Evolutionary conservation across 225 moss, liverwort and hornwort genomes (phyloP), one percentile per base, ranked within the genome.

Genomic region (Polytrichum formosum): DNA sequence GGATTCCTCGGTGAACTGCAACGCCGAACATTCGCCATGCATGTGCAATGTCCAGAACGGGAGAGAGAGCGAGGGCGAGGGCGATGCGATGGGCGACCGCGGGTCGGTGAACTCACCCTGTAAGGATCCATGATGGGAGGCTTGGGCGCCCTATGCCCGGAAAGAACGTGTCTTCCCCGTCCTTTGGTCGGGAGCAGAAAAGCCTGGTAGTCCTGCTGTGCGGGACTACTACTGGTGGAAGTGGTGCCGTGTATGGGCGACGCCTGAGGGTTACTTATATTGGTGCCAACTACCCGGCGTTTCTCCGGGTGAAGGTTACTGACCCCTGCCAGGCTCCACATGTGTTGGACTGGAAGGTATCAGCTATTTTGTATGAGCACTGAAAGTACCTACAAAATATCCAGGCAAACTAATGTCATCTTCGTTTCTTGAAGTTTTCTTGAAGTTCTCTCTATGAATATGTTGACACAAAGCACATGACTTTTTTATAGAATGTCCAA

Each of bases 81-180:
- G 7, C 13, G 9, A 64, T 64, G 6, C 6, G 17, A 53, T 46
- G 46, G 16, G 65, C 67, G 74, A 66, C 70, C 70, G 7, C 7
- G 16, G 65, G 76, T 31, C 35, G 26, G 56, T 9, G 26, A 60
- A 46, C 81, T 73, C 77, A 91, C 90, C 81, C 85, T 84, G 80
- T 88, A 86, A 18, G 90, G 90, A 28, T 91, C 90, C 90, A 91
- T 91, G 19, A 72, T 23, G 70, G 71, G 73, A 26, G 54, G 23
- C 20, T 13, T 58, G 2, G 2, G 46, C 58, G 58, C 9, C 58
- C 58, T 20, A n/a, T 0, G 20, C 21, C 2, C 21, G 58, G 58
- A 46, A 46, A 46, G 2, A 46, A 9, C 9, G 9, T 8, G 35
- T 2, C 16, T 3, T 46, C 46, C 16, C 46, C 46, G 46, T 46